Conservation (phyloP, 2,329 filamentous ascomycete genomes). For the Coniochaeta sp. region DNA sequence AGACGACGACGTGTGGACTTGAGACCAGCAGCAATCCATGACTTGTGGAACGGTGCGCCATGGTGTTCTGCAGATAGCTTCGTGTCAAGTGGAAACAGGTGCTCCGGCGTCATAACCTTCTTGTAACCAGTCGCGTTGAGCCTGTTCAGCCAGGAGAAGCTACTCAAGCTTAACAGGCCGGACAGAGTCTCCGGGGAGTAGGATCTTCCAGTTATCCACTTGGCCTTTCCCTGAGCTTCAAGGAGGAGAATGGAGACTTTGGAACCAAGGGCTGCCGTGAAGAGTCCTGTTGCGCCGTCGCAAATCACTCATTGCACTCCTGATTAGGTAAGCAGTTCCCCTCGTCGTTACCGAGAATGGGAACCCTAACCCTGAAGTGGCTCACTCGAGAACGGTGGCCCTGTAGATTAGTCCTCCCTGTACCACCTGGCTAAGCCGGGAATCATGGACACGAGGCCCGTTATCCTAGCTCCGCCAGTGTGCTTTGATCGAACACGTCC, state of each 20-base stretch:
- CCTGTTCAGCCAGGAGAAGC: conserved; percentile 27
- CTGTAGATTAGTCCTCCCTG: too few species aligned
- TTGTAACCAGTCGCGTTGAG: conserved; percentile 27
- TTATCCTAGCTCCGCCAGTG: too few species aligned
- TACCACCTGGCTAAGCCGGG: too few species aligned
- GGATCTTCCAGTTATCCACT: background rate
- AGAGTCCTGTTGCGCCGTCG: too few species aligned
- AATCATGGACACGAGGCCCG: too few species aligned
- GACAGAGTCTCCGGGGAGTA: conserved; percentile 27
- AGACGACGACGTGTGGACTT: conserved; percentile 9
- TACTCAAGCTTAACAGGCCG: conserved; percentile 24
- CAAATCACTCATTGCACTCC: too few species aligned
- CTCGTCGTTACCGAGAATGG: too few species aligned
- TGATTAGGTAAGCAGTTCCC: too few species aligned
- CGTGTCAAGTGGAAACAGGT: conserved; percentile 25
- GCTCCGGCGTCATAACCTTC: conserved; percentile 21
- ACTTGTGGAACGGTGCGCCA: conserved; percentile 10
- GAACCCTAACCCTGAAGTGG: too few species aligned
- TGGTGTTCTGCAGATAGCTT: conserved; percentile 11
- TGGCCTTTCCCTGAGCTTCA: background rate
- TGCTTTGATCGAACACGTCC: too few species aligned
- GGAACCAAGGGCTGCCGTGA: too few species aligned
- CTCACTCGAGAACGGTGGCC: too few species aligned
- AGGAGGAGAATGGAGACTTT: background rate
- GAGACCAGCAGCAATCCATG: conserved; percentile 7